phyloP scores from a whole-genome alignment of 805 yeast genomes.

The Metschnikowia chrysomelidarum region DNA sequence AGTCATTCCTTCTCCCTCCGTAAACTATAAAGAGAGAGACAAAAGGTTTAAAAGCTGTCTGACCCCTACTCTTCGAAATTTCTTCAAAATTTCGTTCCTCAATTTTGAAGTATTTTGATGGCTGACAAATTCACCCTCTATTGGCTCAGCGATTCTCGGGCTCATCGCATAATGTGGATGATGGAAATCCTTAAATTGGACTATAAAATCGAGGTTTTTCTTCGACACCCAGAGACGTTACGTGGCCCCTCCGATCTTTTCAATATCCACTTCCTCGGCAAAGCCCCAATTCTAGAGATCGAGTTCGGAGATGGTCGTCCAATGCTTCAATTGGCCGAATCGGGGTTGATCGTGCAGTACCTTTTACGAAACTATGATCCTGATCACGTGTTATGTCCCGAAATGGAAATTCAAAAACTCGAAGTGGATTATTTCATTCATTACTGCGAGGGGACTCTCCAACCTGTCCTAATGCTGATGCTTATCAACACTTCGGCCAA shows the following conservation, averaged over 20 bases:
- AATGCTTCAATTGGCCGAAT: constrained; percentile 48
- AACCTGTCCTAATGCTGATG: constrained; percentile 42
- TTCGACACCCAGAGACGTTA: constrained; percentile 46
- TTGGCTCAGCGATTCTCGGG: constrained; percentile 54
- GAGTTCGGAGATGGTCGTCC: constrained; percentile 34
- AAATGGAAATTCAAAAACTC: constrained; percentile 38
- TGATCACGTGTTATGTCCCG: constrained; percentile 35
- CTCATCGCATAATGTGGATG: constrained; percentile 62
- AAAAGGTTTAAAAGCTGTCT: no score
- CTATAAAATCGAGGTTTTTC: constrained; percentile 52
- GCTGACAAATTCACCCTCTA: constrained; percentile 19
- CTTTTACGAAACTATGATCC: constrained; percentile 50
- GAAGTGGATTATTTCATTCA: constrained; percentile 51
- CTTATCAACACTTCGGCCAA: constrained; percentile 42
- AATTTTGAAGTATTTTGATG: no score
- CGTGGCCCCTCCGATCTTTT: constrained; percentile 42
- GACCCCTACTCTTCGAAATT: no score
- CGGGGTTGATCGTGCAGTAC: constrained; percentile 57
- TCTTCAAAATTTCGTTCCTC: no score
- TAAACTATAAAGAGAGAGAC: no score
- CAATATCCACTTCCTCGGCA: constrained; percentile 60
- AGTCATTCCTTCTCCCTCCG: no score
- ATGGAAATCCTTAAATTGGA: constrained; percentile 58
- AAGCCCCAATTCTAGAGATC: constrained; percentile 55
- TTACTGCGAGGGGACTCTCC: constrained; percentile 62